phyloP scores from a whole-genome alignment of 116 monocot species.

The Iris pallida region DNA sequence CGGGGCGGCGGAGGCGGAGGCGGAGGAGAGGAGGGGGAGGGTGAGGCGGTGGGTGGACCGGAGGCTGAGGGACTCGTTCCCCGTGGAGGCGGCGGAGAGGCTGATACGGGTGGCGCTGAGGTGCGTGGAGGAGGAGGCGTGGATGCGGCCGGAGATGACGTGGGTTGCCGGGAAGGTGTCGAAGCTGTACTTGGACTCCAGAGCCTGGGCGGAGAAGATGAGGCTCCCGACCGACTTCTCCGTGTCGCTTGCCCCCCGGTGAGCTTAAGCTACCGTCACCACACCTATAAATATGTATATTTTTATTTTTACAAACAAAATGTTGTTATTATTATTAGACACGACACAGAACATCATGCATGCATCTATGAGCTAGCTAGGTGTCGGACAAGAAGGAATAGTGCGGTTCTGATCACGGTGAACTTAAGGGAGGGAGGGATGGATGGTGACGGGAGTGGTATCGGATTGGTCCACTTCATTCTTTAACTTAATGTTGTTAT shows the following conservation, averaged over 20 bases:
- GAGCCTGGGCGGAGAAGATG: slow-evolving; percentile 37
- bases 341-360: too few species aligned
- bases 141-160: slow-evolving; percentile 36
- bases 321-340: too few species aligned
- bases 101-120: slow-evolving; percentile 32
- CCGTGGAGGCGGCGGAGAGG: slow-evolving; percentile 37
- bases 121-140: slow-evolving; percentile 38
- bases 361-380: too few species aligned
- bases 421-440: too few species aligned
- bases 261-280: neutral
- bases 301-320: too few species aligned
- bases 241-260: slow-evolving; percentile 46
- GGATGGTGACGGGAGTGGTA: too few species aligned
- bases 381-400: too few species aligned
- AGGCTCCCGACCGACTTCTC: slow-evolving; percentile 28
- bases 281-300: too few species aligned
- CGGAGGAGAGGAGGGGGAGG: slow-evolving; percentile 20
- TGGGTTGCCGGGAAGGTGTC: slow-evolving; percentile 56
- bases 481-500: too few species aligned
- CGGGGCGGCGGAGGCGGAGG: slow-evolving; percentile 3
- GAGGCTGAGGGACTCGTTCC: slow-evolving; percentile 51
- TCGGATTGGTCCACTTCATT: too few species aligned
- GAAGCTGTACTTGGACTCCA: slow-evolving; percentile 40
- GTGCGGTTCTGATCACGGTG: too few species aligned
- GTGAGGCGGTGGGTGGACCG: slow-evolving; percentile 44